These are phyloP conservation scores for Citrus unshiu DNA, from an alignment of 345 rosid species.

Conservation along the genomic window DNA sequence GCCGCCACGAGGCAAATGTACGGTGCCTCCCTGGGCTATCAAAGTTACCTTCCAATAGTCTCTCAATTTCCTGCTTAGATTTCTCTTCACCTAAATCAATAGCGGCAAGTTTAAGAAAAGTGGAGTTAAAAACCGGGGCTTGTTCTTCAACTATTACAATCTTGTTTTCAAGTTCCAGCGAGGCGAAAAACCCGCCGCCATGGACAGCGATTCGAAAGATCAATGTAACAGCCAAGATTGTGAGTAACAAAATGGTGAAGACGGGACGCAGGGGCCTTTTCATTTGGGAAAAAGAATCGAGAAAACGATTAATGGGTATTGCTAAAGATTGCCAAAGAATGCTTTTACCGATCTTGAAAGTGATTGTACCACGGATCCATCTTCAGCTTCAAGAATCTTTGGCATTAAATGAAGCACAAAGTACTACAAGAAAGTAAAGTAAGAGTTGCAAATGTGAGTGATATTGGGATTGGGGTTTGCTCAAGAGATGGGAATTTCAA, in stretches of 20 bases:
- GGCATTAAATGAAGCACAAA: constrained; percentile 4
- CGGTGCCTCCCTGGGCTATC: constrained; percentile 43
- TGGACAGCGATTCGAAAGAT: constrained; percentile 42
- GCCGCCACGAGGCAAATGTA: constrained; percentile 44
- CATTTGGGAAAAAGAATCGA: constrained; percentile 31
- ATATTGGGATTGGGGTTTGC: not conserved
- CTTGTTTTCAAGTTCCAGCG: constrained; percentile 29
- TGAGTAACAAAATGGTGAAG: constrained; percentile 51
- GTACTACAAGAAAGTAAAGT: constrained; percentile 1
- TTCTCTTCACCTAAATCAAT: constrained; percentile 54
- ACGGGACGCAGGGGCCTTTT: constrained; percentile 73
- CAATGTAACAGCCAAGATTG: constrained; percentile 48
- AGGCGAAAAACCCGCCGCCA: constrained; percentile 36
- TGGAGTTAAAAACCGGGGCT: constrained; percentile 49
- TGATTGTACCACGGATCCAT: constrained; percentile 34
- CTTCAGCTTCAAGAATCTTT: constrained; percentile 4
- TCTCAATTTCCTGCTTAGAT: constrained; percentile 54
- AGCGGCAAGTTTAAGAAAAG: constrained; percentile 67
- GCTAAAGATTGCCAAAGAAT: constrained; percentile 15
- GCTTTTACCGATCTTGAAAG: constrained; percentile 18
- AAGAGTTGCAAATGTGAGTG: not conserved
- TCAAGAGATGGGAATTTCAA: not conserved
- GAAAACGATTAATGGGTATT: constrained; percentile 12
- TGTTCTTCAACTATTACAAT: constrained; percentile 12
- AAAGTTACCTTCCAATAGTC: constrained; percentile 55